Conservation (phyloP, 805 yeast genomes). For the Zygoascus flipseniorum region DNA sequence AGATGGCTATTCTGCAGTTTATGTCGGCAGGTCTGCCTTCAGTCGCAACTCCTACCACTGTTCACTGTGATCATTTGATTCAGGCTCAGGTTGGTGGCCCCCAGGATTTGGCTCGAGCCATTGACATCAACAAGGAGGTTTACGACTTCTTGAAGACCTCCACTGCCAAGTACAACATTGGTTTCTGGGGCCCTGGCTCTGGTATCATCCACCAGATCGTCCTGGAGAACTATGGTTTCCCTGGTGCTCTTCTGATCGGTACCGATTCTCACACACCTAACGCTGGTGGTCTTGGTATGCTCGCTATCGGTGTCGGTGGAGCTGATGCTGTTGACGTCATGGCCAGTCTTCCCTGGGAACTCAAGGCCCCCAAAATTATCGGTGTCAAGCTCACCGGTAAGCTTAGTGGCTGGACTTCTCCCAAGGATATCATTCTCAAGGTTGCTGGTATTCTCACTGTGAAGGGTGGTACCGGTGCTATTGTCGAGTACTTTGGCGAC, state of each 20-base stretch:
- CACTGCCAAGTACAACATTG: slow-evolving; percentile 90
- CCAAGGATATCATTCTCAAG: slow-evolving; percentile 89
- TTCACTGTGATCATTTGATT: slow-evolving; percentile 96
- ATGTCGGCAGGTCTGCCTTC: slow-evolving; percentile 89
- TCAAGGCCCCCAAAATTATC: slow-evolving; percentile 90
- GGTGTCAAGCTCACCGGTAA: slow-evolving; percentile 93
- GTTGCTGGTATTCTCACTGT: slow-evolving; percentile 92
- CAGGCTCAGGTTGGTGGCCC: slow-evolving; percentile 92
- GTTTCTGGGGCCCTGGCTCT: slow-evolving; percentile 98
- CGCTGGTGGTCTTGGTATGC: slow-evolving; percentile 97
- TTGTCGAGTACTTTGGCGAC: slow-evolving; percentile 92
- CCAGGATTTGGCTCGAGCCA: slow-evolving; percentile 75
- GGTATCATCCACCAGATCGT: slow-evolving; percentile 97
- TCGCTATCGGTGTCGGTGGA: slow-evolving; percentile 99
- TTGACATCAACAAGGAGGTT: slow-evolving; percentile 86
- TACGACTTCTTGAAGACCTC: slow-evolving; percentile 84
- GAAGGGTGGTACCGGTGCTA: slow-evolving; percentile 96
- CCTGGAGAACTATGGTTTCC: slow-evolving; percentile 92
- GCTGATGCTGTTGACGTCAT: slow-evolving; percentile 98
- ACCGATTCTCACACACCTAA: slow-evolving; percentile 97
- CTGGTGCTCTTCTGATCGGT: slow-evolving; percentile 94
- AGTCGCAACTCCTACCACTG: slow-evolving; percentile 91
- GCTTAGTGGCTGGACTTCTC: slow-evolving; percentile 92
- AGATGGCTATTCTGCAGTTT: slow-evolving; percentile 94
- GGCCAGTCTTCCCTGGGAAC: slow-evolving; percentile 92